These are phyloP conservation scores for Daedaleopsis sinensis DNA, from an alignment of 768 basidiomycete species.

Conservation along the genomic window DNA sequence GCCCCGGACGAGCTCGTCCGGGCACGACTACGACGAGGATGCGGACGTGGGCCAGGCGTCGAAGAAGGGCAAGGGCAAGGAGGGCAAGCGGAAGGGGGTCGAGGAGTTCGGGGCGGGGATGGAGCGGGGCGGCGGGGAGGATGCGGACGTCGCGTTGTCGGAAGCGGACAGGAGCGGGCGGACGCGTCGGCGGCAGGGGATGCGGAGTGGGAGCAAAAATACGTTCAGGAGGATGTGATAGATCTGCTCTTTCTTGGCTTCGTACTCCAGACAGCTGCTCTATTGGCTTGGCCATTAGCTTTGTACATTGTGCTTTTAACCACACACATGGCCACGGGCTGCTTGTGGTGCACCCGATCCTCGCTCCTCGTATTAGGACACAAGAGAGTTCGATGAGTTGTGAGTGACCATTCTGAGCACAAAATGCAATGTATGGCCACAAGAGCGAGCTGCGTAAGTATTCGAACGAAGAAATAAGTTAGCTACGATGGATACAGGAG, in stretches of 20 bases:
- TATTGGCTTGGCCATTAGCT: no score
- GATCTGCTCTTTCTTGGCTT: neutral
- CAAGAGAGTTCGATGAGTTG: no score
- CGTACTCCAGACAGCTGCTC: neutral
- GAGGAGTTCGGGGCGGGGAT: constrained; percentile 88
- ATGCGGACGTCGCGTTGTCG: constrained; percentile 45
- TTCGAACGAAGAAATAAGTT: no score
- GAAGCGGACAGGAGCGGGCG: constrained; percentile 80
- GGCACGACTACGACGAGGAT: constrained; percentile 31
- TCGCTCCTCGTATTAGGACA: no score
- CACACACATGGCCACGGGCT: no score
- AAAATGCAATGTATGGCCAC: no score
- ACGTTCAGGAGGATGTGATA: constrained; percentile 51
- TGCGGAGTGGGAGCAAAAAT: constrained; percentile 91
- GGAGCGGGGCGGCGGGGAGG: constrained; percentile 75
- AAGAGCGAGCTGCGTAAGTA: no score
- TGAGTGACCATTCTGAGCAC: no score
- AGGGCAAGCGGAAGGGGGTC: constrained; percentile 55
- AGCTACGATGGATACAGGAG: no score
- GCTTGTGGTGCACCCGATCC: no score
- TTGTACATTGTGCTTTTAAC: no score
- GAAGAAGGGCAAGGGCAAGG: constrained; percentile 39
- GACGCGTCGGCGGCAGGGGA: constrained; percentile 72
- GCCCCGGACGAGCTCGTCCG: constrained; percentile 45
- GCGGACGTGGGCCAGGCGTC: constrained; percentile 23